A percentile compares a stretch with the other conserved stretches of the same genome.
Conservation (phyloP, 441 rosid genomes). For the Pelargonium cotyledonis region DNA sequence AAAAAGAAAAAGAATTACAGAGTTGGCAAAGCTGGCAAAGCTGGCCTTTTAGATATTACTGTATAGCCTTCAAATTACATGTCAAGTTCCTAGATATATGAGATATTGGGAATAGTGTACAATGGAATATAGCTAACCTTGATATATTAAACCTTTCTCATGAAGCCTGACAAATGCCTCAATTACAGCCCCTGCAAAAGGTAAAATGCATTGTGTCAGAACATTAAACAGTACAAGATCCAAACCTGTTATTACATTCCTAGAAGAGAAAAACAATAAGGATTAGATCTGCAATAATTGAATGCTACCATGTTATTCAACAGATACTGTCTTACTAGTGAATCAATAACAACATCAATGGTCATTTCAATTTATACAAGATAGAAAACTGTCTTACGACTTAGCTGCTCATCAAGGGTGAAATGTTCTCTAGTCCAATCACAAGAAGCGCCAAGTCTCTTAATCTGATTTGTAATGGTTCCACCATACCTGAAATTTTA, state of each 20-base stretch:
- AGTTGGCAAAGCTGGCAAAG: background rate
- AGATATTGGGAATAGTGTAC: conserved; percentile 7
- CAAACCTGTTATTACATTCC: background rate
- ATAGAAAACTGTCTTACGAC: conserved; percentile 80
- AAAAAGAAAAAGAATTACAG: background rate
- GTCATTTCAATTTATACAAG: conserved; percentile 27
- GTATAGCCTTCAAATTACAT: background rate
- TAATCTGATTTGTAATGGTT: conserved; percentile 86
- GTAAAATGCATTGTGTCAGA: conserved; percentile 26
- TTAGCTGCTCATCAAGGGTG: conserved; percentile 95
- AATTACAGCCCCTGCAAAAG: conserved; percentile 68
- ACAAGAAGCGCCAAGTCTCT: conserved; percentile 97
- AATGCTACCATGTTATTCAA: conserved; percentile 1
- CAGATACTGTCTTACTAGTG: background rate
- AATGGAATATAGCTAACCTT: conserved; percentile 38
- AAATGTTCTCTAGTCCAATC: conserved; percentile 93
- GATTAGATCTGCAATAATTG: background rate
- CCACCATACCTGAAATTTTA: conserved; percentile 73
- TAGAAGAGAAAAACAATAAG: background rate
- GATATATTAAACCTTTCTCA: conserved; percentile 90
- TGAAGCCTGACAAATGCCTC: conserved; percentile 95
- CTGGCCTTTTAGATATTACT: background rate
- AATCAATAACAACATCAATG: conserved; percentile 9
- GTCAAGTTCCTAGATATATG: background rate
- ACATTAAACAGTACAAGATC: conserved; percentile 13